Conservation (phyloP, 2,329 filamentous ascomycete species). For the Fusarium chaquense region DNA sequence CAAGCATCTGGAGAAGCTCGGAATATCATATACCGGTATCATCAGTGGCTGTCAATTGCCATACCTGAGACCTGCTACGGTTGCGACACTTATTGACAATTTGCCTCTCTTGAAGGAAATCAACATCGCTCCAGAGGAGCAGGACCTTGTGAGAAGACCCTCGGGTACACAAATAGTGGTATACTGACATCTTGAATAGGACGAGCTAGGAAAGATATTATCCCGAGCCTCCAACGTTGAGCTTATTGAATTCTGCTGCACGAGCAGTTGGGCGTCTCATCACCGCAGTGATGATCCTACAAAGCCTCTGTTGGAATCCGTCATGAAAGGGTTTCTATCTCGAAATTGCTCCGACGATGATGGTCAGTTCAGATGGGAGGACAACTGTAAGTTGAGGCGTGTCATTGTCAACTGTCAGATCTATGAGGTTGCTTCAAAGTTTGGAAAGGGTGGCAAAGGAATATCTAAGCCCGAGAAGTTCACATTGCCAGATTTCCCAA, state of each 20-base stretch:
- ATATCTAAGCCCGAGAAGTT: background rate
- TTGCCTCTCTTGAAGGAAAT: slow-evolving; percentile 21
- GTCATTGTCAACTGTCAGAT: background rate
- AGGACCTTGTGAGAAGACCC: slow-evolving; percentile 9
- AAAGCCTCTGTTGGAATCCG: background rate
- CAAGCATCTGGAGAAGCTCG: slow-evolving; percentile 14
- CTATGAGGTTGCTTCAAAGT: background rate
- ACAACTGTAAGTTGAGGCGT: background rate
- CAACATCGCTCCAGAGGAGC: slow-evolving; percentile 22
- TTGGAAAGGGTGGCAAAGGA: background rate
- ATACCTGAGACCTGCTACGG: slow-evolving; percentile 16
- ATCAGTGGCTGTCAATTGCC: slow-evolving; percentile 12
- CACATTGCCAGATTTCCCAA: background rate
- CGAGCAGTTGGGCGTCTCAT: background rate
- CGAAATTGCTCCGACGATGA: too few relatives aligned
- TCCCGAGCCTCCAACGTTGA: background rate
- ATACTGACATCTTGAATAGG: slow-evolving; percentile 8
- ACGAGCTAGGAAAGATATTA: slow-evolving; percentile 13
- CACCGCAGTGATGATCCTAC: background rate
- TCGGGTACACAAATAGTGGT: rapidly evolving
- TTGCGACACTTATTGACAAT: slow-evolving; percentile 19
- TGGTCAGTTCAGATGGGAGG: background rate
- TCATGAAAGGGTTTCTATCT: background rate
- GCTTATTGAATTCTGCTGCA: background rate
- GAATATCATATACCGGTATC: slow-evolving; percentile 6